These are phyloP conservation scores for Yamadazyma triangularis DNA, from an alignment of 1,139 yeast species.

Conservation along the genomic window DNA sequence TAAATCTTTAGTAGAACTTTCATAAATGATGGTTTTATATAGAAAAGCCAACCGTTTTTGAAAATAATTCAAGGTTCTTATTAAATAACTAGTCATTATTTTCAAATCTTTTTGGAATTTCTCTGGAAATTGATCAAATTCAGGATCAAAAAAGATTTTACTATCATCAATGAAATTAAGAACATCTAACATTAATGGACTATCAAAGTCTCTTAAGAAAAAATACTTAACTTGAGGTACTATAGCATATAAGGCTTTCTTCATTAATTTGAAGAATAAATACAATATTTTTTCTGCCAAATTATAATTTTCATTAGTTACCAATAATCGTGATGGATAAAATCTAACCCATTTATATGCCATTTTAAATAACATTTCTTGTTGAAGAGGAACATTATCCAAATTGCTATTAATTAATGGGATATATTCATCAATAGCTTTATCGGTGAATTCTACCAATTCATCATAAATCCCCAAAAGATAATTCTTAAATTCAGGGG, in stretches of 20 bases:
- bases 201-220: constrained; percentile 39
- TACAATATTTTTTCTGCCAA: constrained; percentile 31
- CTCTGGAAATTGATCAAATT: constrained; percentile 11
- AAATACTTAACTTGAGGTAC: constrained; percentile 41
- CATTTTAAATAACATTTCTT: constrained; percentile 33
- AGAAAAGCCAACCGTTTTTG: constrained; percentile 11
- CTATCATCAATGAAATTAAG: constrained; percentile 22
- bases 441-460: constrained; percentile 21
- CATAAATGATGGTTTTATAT: constrained; percentile 23
- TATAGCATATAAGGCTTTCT: constrained; percentile 32
- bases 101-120: constrained; percentile 18
- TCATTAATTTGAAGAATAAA: constrained; percentile 31
- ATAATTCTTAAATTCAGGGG: not conserved
- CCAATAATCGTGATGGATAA: constrained; percentile 28
- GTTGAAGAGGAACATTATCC: constrained; percentile 27
- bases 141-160: constrained; percentile 19
- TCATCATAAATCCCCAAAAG: constrained; percentile 18
- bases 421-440: constrained; percentile 21
- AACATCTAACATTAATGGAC: constrained; percentile 40
- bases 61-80: constrained; percentile 30
- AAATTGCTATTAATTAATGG: constrained; percentile 25
- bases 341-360: constrained; percentile 35
- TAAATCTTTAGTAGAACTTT: constrained; percentile 16
- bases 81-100: constrained; percentile 26
- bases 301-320: constrained; percentile 18